These are phyloP conservation scores for Taiozyma onychis DNA, from an alignment of 1,139 yeast species.

Conservation along the genomic window DNA sequence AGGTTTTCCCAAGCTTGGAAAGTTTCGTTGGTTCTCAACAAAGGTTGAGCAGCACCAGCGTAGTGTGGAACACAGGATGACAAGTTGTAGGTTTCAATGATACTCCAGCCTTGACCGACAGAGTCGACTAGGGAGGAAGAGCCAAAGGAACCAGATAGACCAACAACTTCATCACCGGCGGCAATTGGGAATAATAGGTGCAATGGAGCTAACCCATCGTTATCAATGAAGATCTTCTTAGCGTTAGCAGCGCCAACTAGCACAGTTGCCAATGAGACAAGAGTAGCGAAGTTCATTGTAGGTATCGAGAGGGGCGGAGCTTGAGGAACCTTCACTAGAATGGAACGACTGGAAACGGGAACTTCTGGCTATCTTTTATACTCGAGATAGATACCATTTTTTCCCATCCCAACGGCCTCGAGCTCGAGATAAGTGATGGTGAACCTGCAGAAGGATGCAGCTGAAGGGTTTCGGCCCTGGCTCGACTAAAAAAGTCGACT, in stretches of 20 bases:
- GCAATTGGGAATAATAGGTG: conserved; percentile 33
- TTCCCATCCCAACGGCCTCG: neutral
- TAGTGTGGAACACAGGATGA: conserved; percentile 35
- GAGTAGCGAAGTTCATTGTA: neutral
- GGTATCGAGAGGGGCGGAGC: neutral
- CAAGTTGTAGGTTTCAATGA: conserved; percentile 29
- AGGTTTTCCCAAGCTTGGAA: conserved; percentile 34
- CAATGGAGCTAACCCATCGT: conserved; percentile 33
- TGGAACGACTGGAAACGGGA: neutral
- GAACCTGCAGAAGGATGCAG: neutral
- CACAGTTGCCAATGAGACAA: neutral
- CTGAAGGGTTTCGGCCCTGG: neutral
- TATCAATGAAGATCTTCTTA: conserved; percentile 35
- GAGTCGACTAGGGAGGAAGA: conserved; percentile 34
- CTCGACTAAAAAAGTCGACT: neutral
- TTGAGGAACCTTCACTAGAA: neutral
- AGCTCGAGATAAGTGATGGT: neutral
- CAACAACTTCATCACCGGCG: conserved; percentile 35
- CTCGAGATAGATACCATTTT: neutral
- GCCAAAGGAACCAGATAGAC: conserved; percentile 35
- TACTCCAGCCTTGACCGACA: conserved; percentile 28
- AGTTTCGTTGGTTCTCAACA: conserved; percentile 33
- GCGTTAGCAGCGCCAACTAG: conserved; percentile 5
- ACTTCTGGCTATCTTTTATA: neutral
- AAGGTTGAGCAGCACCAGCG: conserved; percentile 34